phyloP scores from a whole-genome alignment of 75 land plant species.

The Sequoia sempervirens region DNA sequence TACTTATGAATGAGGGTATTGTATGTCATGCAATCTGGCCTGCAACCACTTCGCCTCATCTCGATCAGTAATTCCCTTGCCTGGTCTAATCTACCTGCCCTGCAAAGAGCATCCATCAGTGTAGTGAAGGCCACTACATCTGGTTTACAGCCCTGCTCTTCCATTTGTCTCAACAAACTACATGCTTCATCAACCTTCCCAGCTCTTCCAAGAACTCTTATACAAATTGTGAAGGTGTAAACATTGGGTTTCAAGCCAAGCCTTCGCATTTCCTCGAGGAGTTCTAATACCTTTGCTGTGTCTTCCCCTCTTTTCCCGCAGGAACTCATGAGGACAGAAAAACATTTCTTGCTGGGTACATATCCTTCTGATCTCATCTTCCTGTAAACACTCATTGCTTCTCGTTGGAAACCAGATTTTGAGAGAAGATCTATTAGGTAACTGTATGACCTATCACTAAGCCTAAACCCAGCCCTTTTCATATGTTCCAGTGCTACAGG shows the following conservation, averaged over 20 bases:
- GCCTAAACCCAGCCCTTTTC: conserved; percentile 42
- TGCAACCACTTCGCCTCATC: conserved; percentile 40
- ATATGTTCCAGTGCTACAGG: conserved; percentile 42
- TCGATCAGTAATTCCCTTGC: conserved; percentile 48
- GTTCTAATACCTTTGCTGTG: conserved; percentile 33
- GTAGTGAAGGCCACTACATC: conserved; percentile 83
- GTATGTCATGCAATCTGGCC: conserved; percentile 67
- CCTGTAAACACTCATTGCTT: conserved; percentile 58
- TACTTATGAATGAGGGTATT: conserved; percentile 68
- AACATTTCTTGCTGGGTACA: conserved; percentile 59
- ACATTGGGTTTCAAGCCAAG: conserved; percentile 70
- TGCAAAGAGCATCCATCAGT: conserved; percentile 70
- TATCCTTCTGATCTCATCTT: conserved; percentile 56
- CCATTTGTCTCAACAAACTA: conserved; percentile 55
- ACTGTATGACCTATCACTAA: conserved; percentile 60
- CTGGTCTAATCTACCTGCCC: conserved; percentile 36
- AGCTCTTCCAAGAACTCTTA: conserved; percentile 60
- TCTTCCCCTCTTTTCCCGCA: conserved; percentile 51
- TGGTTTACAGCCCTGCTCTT: conserved; percentile 52
- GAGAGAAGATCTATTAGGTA: conserved; percentile 59
- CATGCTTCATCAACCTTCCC: conserved; percentile 66
- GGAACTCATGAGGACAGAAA: conserved; percentile 70
- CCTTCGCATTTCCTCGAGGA: conserved; percentile 59
- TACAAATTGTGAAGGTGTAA: conserved; percentile 70
- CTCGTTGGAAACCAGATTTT: conserved; percentile 42